Base-by-base conservation (phyloP, 148 eudicot genomes). In the Mesembryanthemum crystallinum region DNA sequence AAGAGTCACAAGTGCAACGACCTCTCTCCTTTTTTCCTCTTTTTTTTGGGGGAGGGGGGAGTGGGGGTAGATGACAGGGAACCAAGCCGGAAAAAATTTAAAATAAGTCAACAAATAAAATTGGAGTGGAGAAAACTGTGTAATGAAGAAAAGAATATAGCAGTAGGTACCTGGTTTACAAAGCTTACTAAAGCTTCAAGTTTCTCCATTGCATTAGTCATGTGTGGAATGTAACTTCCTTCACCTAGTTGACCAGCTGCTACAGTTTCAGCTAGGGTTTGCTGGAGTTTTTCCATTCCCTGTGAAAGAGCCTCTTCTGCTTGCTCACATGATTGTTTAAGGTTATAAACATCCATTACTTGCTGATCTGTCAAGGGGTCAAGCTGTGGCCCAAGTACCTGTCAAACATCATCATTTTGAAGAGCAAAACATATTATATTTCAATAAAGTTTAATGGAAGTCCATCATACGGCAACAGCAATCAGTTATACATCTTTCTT, bases 301-400 rank as follows among this genome's bases (percentile, higher is more conserved):
- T 87, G 97, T 59, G 98, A 80, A 29, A 93, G 84, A 9, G 98
- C 97, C 75, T 89, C 98, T 85, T 94, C 98, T 13, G 92, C 93
- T 84, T 94, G 98, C 80, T 92, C 97, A 64, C 94, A 89, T 24
- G 91, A 85, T 71, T 90, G 96, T 51, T 35, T 80, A 11, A 95
- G 97, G 78, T 83, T 89, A 52, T 72, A 58, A 49, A 89, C 84
- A 15, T 86, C 86, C 69, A 75, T 45, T 11, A 74, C 59, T 76
- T 90, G 96, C 74, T 85, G 82, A 8, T 90, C 92, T 24, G 87
- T 76, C 80, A 95, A 84, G 5, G 86, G 93, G 18, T 87, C 90
- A 57, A 94, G 88, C 69, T 87, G 94, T 25, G 94, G 97, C 74
- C 79, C 69, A 7, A 94, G 88, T 73, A 94, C 87, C 98, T 95